These are phyloP conservation scores for Agaricus blazei DNA, from an alignment of 768 basidiomycete genomes.

Conservation along the genomic window DNA sequence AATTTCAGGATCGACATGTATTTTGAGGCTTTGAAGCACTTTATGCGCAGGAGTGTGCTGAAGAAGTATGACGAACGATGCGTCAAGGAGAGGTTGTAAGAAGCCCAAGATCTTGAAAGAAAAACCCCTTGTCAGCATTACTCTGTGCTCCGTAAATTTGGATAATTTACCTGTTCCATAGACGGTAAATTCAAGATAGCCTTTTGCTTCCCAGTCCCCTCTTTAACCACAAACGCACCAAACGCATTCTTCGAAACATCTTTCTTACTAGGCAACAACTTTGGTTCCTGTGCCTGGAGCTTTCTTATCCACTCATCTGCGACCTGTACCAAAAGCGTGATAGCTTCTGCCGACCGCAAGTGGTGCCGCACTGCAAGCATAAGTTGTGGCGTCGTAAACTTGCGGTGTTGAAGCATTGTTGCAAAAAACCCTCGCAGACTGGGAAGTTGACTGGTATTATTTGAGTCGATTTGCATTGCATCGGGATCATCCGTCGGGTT, in stretches of 20 bases:
- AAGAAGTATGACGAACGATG: conserved; percentile 63
- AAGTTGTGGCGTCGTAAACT: conserved; percentile 31
- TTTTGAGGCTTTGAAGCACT: conserved; percentile 43
- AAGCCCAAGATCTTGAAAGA: conserved; percentile 49
- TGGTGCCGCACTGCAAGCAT: conserved; percentile 48
- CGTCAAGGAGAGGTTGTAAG: conserved; percentile 63
- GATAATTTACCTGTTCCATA: conserved; percentile 32
- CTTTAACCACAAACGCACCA: conserved; percentile 31
- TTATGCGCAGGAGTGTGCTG: conserved; percentile 57
- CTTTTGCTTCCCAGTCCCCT: conserved; percentile 11
- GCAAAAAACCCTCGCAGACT: conserved; percentile 32
- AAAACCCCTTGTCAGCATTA: not conserved
- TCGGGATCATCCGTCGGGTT: conserved; percentile 28
- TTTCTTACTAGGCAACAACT: conserved; percentile 34
- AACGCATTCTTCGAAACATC: conserved; percentile 34
- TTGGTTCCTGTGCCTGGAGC: conserved; percentile 23
- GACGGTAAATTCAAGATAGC: conserved; percentile 31
- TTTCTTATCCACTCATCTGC: conserved; percentile 43
- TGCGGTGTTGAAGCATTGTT: conserved; percentile 29
- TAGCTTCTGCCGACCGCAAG: conserved; percentile 43
- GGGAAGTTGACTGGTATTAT: conserved; percentile 14
- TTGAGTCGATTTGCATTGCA: conserved; percentile 34
- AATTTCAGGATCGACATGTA: conserved; percentile 54
- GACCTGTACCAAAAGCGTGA: conserved; percentile 39
- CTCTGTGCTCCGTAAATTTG: not conserved